Percentiles rank a stretch among this genome's conserved stretches.
Conservation (phyloP, 371 early-diverging fungal genomes). For the Mucor indicus region DNA sequence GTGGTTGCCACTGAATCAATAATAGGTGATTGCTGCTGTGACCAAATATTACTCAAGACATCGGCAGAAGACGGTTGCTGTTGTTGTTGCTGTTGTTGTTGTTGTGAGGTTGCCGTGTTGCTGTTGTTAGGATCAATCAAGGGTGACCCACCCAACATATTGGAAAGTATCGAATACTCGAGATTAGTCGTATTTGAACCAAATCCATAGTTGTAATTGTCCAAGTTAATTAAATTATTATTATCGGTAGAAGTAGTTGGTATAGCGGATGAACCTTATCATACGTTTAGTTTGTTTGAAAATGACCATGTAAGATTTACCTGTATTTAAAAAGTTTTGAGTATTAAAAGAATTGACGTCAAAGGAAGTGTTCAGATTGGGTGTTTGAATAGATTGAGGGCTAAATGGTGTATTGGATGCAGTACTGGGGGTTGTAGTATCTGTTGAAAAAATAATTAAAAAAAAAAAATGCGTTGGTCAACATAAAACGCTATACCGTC, state of each 20-base stretch:
- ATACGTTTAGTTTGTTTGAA: too few species aligned
- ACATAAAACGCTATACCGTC: slow-evolving; percentile 13
- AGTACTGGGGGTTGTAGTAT: too few species aligned
- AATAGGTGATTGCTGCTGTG: background rate
- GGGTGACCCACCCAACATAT: slow-evolving; percentile 68
- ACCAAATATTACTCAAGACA: slow-evolving; percentile 9
- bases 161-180: slow-evolving; percentile 84
- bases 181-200: slow-evolving; percentile 83
- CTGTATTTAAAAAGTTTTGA: slow-evolving; percentile 12
- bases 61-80: background rate
- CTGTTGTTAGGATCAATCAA: slow-evolving; percentile 1
- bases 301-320: background rate
- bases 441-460: too few species aligned
- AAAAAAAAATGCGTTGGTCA: too few species aligned
- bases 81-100: background rate
- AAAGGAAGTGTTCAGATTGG: slow-evolving; percentile 9
- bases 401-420: slow-evolving; percentile 15
- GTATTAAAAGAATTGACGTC: slow-evolving; percentile 9
- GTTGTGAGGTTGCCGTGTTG: background rate
- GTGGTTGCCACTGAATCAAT: background rate
- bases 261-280: background rate
- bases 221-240: slow-evolving; percentile 6
- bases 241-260: background rate
- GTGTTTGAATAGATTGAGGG: slow-evolving; percentile 10
- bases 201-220: slow-evolving; percentile 56